Conservation (phyloP, 2,329 filamentous ascomycete species). For the Dactylellina drechsleri region DNA sequence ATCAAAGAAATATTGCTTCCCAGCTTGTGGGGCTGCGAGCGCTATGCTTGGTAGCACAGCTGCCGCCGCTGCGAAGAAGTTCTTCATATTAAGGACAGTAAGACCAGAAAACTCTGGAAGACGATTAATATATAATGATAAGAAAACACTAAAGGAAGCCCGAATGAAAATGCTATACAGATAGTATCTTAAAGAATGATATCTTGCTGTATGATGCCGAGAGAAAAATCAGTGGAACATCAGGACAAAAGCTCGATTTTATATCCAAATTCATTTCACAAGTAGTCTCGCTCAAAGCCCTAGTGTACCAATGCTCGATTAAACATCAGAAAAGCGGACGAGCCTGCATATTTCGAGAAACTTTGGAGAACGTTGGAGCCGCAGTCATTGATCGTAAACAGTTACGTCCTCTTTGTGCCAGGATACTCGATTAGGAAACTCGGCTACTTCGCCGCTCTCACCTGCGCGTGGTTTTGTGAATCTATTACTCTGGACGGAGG, state of each 20-base stretch:
- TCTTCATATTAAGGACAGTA: slow-evolving; percentile 17
- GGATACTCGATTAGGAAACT: too few species aligned
- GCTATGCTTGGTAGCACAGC: slow-evolving; percentile 13
- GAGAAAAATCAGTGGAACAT: neutral
- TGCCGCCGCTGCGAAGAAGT: slow-evolving; percentile 16
- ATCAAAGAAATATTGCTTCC: slow-evolving; percentile 48
- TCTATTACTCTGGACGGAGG: too few species aligned
- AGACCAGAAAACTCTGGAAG: neutral
- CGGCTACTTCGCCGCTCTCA: too few species aligned
- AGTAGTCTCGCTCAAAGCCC: too few species aligned
- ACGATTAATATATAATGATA: neutral
- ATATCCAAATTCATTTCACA: neutral
- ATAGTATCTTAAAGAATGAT: neutral
- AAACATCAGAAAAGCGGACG: too few species aligned
- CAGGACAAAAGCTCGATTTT: neutral
- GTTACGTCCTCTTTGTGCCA: too few species aligned
- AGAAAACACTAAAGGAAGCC: neutral
- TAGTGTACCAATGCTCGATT: too few species aligned
- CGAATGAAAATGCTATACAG: neutral
- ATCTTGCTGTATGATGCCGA: neutral
- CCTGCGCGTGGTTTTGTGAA: too few species aligned
- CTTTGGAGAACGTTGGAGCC: too few species aligned
- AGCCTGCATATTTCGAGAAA: too few species aligned
- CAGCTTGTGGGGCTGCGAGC: slow-evolving; percentile 15
- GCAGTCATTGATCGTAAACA: too few species aligned